A percentile compares a stretch with the other conserved stretches of the same genome.
Conservation (phyloP, 1,284 basidiomycete genomes). For the Austroboletus novae-zelandiae region DNA sequence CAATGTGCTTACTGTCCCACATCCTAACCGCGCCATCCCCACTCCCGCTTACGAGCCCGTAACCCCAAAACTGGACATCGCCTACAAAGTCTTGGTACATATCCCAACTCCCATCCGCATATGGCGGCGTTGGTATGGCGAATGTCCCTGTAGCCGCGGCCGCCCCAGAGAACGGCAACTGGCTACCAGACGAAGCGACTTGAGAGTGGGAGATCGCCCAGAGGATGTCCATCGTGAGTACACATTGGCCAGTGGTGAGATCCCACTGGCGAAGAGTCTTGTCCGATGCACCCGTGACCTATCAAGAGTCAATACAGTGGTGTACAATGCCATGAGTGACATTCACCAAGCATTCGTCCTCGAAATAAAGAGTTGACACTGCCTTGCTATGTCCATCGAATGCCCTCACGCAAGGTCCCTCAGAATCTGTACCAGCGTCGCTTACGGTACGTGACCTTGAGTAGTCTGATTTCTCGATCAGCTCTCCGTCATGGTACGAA, state of each 20-base stretch:
- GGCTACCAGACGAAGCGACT: conserved; percentile 41
- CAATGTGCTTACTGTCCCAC: conserved; percentile 87
- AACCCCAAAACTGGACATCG: conserved; percentile 98
- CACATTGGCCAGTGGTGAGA: conserved; percentile 93
- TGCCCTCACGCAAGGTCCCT: conserved; percentile 66
- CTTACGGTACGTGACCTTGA: conserved; percentile 34
- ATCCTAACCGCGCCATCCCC: conserved; percentile 97
- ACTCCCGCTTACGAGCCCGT: conserved; percentile 94
- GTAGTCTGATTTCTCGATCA: conserved; percentile 35
- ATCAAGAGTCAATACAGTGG: conserved; percentile 11
- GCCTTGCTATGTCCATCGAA: conserved; percentile 92
- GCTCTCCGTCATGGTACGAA: conserved; percentile 33
- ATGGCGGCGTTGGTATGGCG: conserved; percentile 82
- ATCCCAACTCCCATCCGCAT: conserved; percentile 88
- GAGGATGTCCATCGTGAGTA: conserved; percentile 99
- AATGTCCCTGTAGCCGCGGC: conserved; percentile 66
- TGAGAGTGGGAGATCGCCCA: conserved; percentile 98
- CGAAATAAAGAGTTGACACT: conserved; percentile 93
- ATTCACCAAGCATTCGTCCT: conserved; percentile 86
- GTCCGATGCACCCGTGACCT: conserved; percentile 97
- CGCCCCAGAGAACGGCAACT: conserved; percentile 51
- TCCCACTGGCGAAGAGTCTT: conserved; percentile 99
- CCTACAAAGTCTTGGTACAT: conserved; percentile 98
- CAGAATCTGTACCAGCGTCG: conserved; percentile 32
- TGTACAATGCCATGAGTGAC: conserved; percentile 3